These are phyloP conservation scores for Paramecium bursaria DNA, from an alignment of 73 alveolate genomes.

Conservation along the genomic window DNA sequence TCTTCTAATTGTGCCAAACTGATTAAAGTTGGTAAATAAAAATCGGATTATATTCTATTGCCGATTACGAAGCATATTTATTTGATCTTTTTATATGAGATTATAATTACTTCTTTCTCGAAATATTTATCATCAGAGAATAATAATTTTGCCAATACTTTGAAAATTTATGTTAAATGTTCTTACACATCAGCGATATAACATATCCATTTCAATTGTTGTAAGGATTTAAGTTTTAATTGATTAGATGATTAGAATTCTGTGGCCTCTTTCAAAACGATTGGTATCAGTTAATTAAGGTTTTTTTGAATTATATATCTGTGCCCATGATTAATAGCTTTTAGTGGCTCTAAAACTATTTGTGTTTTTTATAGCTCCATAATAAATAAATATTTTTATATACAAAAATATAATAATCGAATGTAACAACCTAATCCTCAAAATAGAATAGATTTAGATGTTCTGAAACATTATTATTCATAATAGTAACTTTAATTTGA, in stretches of 20 bases:
- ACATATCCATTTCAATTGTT: slow-evolving; percentile 40
- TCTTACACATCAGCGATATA: slow-evolving; percentile 60
- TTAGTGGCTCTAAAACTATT: too few relatives aligned
- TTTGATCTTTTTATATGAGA: slow-evolving; percentile 18
- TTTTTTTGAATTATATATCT: slow-evolving; percentile 13
- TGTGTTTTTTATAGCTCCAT: too few relatives aligned
- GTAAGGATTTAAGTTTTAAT: slow-evolving; percentile 39
- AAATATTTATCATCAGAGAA: slow-evolving; percentile 43
- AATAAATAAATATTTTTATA: too few relatives aligned
- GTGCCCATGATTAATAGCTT: too few relatives aligned
- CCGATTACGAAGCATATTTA: slow-evolving; percentile 62
- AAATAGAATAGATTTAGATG: not conserved
- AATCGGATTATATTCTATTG: slow-evolving; percentile 29
- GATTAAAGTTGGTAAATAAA: slow-evolving; percentile 56
- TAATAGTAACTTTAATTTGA: not conserved
- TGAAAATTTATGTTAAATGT: slow-evolving; percentile 55
- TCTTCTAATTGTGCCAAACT: slow-evolving; percentile 38
- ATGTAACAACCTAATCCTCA: too few relatives aligned
- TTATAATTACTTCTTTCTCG: not conserved
- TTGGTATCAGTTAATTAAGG: not conserved
- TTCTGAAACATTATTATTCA: not conserved
- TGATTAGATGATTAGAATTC: slow-evolving; percentile 41
- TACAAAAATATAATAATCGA: too few relatives aligned
- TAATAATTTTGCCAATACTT: slow-evolving; percentile 22
- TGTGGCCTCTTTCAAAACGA: slow-evolving; percentile 59